Conservation (phyloP, 2,329 filamentous ascomycete species). For the Xylariaceae sp. region DNA sequence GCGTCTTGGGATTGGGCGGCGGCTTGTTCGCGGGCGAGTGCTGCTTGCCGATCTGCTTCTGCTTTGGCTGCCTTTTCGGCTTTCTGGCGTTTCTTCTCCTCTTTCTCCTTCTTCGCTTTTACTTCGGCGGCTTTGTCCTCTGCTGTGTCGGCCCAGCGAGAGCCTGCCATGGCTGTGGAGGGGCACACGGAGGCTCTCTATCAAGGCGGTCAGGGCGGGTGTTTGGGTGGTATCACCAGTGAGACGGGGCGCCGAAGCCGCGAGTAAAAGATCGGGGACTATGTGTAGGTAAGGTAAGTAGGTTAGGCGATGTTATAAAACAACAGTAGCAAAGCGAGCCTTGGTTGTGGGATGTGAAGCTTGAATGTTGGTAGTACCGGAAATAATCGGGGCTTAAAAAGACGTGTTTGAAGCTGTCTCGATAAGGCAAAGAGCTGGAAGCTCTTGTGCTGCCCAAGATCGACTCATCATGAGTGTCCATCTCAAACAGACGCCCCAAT, state of each 20-base stretch:
- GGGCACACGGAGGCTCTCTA: neutral
- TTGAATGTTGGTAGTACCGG: conserved; percentile 15
- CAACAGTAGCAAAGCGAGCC: neutral
- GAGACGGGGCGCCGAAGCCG: neutral
- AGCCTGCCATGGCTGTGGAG: conserved; percentile 54
- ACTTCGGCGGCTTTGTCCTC: conserved; percentile 74
- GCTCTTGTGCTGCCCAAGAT: neutral
- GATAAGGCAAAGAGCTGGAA: conserved; percentile 10
- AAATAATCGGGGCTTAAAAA: conserved; percentile 22
- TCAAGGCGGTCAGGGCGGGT: neutral
- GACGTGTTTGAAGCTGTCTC: conserved; percentile 17
- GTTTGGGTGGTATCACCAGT: neutral
- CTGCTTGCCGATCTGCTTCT: conserved; percentile 46
- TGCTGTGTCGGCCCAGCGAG: conserved; percentile 83
- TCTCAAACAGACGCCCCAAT: neutral
- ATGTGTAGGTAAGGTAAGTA: neutral
- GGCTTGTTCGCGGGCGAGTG: conserved; percentile 25
- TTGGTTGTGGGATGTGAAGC: conserved; percentile 2
- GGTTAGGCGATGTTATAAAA: too few relatives aligned
- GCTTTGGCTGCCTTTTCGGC: conserved; percentile 72
- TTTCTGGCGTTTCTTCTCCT: conserved; percentile 82
- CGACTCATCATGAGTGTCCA: neutral
- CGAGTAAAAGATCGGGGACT: neutral
- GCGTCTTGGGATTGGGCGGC: conserved; percentile 27
- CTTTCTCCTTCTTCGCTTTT: conserved; percentile 74